Evolutionary conservation across 441 rosid species (phyloP).

Genomic region (Hypseocharis bilobata): DNA sequence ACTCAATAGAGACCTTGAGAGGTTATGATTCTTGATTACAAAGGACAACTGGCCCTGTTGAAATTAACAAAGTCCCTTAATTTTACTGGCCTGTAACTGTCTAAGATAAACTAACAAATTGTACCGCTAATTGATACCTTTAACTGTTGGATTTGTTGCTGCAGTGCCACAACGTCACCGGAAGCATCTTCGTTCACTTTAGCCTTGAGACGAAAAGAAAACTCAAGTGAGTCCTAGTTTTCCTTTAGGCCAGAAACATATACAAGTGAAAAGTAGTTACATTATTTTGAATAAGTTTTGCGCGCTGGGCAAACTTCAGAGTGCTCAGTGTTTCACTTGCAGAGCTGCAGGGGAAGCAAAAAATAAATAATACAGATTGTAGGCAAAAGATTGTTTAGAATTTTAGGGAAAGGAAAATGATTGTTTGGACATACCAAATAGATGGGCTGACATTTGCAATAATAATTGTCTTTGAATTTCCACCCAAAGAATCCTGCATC

Average conservation of each 20-base stretch:
- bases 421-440: constrained; percentile 44
- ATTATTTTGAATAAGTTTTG: constrained; percentile 88
- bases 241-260: not conserved
- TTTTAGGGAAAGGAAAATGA: constrained; percentile 12
- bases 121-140: constrained; percentile 38
- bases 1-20: constrained; percentile 55
- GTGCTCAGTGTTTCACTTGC: constrained; percentile 90
- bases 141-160: constrained; percentile 69
- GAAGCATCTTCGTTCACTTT: constrained; percentile 90
- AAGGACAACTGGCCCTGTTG: constrained; percentile 73
- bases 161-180: constrained; percentile 71
- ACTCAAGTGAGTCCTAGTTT: constrained; percentile 15
- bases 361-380: constrained; percentile 21
- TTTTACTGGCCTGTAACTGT: constrained; percentile 16
- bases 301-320: constrained; percentile 94
- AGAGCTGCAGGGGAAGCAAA: constrained; percentile 52
- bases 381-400: constrained; percentile 3
- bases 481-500: constrained; percentile 91
- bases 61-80: constrained; percentile 2
- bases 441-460: constrained; percentile 99
- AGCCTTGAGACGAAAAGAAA: constrained; percentile 43
- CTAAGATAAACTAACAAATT: not conserved
- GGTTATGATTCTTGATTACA: constrained; percentile 67
- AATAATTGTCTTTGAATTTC: constrained; percentile 96
- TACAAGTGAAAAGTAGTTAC: constrained; percentile 36